Conservation (phyloP, 192 early-diverging fungal genomes). For the Coemansia sp. region DNA sequence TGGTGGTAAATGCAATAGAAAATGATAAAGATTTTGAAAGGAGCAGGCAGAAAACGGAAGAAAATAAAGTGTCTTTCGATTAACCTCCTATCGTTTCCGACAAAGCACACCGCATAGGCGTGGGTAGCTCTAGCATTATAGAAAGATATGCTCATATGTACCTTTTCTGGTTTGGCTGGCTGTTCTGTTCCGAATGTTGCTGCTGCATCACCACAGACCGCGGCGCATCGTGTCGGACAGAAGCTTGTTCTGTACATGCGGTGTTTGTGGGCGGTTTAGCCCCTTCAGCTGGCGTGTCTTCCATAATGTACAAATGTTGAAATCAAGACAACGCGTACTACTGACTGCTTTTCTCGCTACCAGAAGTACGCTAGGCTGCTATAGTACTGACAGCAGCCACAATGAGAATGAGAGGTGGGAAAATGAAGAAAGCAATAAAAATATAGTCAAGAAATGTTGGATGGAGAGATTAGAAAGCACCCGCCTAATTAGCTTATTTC, state of each 20-base stretch:
- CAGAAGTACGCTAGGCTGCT: background rate
- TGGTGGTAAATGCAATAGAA: background rate
- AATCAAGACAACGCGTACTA: background rate
- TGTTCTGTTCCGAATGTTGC: background rate
- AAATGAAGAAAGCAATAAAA: background rate
- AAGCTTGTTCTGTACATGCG: background rate
- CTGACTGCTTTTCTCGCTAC: background rate
- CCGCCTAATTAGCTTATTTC: background rate
- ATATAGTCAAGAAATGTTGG: background rate
- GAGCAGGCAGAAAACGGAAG: background rate
- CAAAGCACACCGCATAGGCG: background rate
- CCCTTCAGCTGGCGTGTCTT: background rate
- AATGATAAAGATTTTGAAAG: background rate
- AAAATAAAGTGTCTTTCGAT: background rate
- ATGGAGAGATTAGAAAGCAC: conserved; percentile 4
- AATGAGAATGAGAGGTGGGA: background rate
- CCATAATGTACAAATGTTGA: background rate
- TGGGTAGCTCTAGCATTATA: background rate
- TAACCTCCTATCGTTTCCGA: background rate
- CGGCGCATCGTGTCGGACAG: background rate
- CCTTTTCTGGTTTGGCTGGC: background rate
- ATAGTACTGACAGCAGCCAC: background rate
- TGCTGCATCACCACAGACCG: background rate
- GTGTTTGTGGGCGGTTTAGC: background rate
- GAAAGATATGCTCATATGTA: background rate